Percentiles rank a stretch among this genome's conserved stretches.
These are phyloP conservation scores for Drechslera avenae DNA, from an alignment of 2,329 filamentous ascomycete species.

Conservation along the genomic window DNA sequence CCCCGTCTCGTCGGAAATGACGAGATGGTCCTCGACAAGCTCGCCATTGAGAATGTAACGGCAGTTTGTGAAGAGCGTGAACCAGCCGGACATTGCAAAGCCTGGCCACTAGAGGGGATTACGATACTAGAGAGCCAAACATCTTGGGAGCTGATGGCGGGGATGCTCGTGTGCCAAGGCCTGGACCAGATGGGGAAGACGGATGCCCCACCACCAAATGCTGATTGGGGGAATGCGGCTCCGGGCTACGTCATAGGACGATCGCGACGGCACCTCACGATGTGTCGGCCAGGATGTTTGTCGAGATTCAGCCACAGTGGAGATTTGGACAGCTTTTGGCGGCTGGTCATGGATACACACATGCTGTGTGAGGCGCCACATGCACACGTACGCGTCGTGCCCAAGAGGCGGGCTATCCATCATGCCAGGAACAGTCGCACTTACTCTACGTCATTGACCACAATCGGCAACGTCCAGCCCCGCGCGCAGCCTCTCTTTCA, in stretches of 20 bases:
- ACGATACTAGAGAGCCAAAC: constrained; percentile 3
- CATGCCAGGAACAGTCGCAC: constrained; percentile 6
- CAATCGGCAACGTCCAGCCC: constrained; percentile 8
- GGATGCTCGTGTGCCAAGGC: constrained; percentile 3
- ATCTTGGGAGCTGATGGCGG: constrained; percentile 9
- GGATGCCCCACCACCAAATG: constrained; percentile 10
- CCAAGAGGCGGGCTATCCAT: constrained; percentile 17
- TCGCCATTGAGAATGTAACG: constrained; percentile 52
- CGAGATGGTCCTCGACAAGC: constrained; percentile 52
- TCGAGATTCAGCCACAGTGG: constrained; percentile 23
- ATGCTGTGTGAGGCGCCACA: not conserved
- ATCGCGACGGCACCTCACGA: constrained; percentile 15
- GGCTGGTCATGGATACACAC: not conserved
- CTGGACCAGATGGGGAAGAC: constrained; percentile 6
- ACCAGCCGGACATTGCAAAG: constrained; percentile 47
- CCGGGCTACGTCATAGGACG: constrained; percentile 21
- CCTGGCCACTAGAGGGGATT: not conserved
- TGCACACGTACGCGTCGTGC: constrained; percentile 6
- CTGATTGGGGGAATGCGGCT: constrained; percentile 17
- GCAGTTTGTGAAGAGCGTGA: constrained; percentile 55
- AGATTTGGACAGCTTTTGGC: constrained; percentile 6
- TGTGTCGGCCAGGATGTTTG: constrained; percentile 12
- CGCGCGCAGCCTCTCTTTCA: constrained; percentile 11
- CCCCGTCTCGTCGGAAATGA: constrained; percentile 54
- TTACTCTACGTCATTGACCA: constrained; percentile 26